phyloP scores from a whole-genome alignment of 768 basidiomycete species.

The Pulveroboletus sp. region DNA sequence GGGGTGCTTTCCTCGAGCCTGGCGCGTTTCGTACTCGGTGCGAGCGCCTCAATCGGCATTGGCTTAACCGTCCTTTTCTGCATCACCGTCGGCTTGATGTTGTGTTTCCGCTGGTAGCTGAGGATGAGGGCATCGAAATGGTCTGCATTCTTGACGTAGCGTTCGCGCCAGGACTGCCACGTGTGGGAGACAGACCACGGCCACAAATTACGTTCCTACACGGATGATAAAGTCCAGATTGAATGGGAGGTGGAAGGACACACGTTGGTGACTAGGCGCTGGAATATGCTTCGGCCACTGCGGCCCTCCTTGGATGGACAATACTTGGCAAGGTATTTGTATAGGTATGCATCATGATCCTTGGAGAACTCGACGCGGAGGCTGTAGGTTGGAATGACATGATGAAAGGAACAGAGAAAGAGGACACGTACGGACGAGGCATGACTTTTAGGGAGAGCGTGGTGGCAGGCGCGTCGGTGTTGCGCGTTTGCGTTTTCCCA shows the following conservation, averaged over 20 bases:
- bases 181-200: slow-evolving; percentile 49
- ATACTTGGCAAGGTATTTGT: slow-evolving; percentile 47
- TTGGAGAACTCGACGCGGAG: slow-evolving; percentile 28
- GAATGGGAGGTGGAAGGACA: slow-evolving; percentile 10
- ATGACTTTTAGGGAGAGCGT: not conserved
- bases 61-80: slow-evolving; percentile 3
- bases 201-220: slow-evolving; percentile 42
- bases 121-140: slow-evolving; percentile 42
- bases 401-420: too few species aligned
- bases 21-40: slow-evolving; percentile 6
- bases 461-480: not conserved
- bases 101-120: slow-evolving; percentile 35
- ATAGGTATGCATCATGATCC: slow-evolving; percentile 40
- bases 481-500: not conserved
- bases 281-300: slow-evolving; percentile 42
- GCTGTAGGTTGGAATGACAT: slow-evolving; percentile 10
- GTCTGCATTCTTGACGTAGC: slow-evolving; percentile 45
- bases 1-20: not conserved
- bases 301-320: slow-evolving; percentile 40
- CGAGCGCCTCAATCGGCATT: not conserved
- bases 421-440: slow-evolving; percentile 2
- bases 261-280: slow-evolving; percentile 44
- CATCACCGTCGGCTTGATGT: not conserved
- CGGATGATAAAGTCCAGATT: not conserved
- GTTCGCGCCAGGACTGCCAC: slow-evolving; percentile 61